Percentiles rank a stretch among this genome's conserved stretches.
Conservation (phyloP, 108 stramenopile species). For the Cyclostephanos tholiformis region DNA sequence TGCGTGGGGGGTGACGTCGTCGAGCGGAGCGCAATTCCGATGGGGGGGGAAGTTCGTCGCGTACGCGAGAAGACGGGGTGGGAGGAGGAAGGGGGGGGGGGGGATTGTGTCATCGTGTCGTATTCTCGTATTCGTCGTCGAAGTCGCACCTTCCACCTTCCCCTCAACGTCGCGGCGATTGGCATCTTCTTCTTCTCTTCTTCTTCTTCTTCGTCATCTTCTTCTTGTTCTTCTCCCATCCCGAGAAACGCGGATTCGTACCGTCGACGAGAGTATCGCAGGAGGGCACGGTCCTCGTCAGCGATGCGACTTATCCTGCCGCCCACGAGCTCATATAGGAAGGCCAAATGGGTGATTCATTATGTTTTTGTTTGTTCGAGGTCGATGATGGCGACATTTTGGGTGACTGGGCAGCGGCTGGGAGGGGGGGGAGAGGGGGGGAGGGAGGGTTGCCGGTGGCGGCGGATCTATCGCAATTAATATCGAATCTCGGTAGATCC, state of each 20-base stretch:
- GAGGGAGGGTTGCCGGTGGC: too few relatives aligned
- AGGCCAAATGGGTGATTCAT: background rate
- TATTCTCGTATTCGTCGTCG: background rate
- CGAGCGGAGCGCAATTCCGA: slow-evolving; percentile 18
- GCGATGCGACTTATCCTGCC: background rate
- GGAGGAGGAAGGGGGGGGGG: background rate
- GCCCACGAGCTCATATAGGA: background rate
- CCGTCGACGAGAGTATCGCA: background rate
- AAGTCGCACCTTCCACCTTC: too few relatives aligned
- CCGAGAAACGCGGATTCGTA: background rate
- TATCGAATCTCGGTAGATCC: too few relatives aligned
- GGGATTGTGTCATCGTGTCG: too few relatives aligned
- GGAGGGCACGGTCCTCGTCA: background rate
- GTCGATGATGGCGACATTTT: too few relatives aligned
- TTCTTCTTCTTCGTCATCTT: slow-evolving; percentile 1
- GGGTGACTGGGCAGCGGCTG: too few relatives aligned
- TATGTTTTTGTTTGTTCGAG: too few relatives aligned
- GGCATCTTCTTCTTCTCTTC: slow-evolving; percentile 1
- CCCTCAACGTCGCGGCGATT: background rate
- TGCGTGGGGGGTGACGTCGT: slow-evolving; percentile 14
- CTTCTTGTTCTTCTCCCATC: too few relatives aligned
- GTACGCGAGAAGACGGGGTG: slow-evolving; percentile 15
- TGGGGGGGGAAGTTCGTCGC: background rate
- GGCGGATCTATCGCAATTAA: too few relatives aligned
- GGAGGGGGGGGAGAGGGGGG: too few relatives aligned